phyloP scores from a whole-genome alignment of 2,329 filamentous ascomycete genomes.

The Epichloe bromicola region DNA sequence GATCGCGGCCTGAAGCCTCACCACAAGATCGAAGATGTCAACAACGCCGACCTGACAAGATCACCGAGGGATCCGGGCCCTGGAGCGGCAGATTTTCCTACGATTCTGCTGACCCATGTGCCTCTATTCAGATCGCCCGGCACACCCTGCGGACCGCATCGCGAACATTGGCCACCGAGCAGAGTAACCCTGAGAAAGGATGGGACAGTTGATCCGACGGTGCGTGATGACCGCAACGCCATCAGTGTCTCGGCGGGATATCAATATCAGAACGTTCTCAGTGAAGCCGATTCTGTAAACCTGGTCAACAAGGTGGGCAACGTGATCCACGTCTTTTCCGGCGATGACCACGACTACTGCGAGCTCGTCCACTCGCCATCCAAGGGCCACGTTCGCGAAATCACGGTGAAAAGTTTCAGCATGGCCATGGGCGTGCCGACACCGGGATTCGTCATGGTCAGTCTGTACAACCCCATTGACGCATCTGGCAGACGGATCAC shows the following conservation, averaged over 20 bases:
- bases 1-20: conserved; percentile 39
- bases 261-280: conserved; percentile 93
- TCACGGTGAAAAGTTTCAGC: conserved; percentile 88
- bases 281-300: conserved; percentile 58
- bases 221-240: conserved; percentile 48
- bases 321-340: conserved; percentile 77
- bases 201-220: conserved; percentile 4
- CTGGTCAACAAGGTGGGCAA: conserved; percentile 70
- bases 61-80: conserved; percentile 26
- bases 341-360: conserved; percentile 97
- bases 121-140: conserved; percentile 72
- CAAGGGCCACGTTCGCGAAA: conserved; percentile 57
- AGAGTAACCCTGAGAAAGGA: conserved; percentile 44
- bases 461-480: conserved; percentile 84
- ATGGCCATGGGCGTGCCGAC: conserved; percentile 92
- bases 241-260: conserved; percentile 70
- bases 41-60: conserved; percentile 25
- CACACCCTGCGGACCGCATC: conserved; percentile 74
- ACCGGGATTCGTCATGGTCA: conserved; percentile 79
- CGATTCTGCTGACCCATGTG: conserved; percentile 81
- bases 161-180: conserved; percentile 71
- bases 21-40: conserved; percentile 46
- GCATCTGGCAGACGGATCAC: conserved; percentile 35
- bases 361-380: conserved; percentile 67
- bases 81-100: conserved; percentile 55